Conservation (phyloP, 805 yeast species). For the Cyberlindnera sargentensis region DNA sequence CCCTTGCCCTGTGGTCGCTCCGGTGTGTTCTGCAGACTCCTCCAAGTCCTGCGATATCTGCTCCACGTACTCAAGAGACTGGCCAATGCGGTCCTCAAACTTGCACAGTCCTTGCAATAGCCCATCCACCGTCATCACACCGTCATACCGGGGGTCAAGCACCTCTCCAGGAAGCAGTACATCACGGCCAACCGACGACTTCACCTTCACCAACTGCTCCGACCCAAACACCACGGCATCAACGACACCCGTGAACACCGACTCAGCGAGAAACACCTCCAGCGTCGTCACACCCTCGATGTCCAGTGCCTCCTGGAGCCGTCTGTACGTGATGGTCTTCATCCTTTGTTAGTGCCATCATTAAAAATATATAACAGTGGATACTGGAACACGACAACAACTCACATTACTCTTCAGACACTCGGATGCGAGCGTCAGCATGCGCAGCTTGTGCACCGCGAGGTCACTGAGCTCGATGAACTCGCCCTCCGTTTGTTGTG, state of each 20-base stretch:
- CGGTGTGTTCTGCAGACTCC: background rate
- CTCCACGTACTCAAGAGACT: slow-evolving; percentile 3
- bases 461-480: slow-evolving; percentile 10
- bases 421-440: slow-evolving; percentile 16
- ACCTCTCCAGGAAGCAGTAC: slow-evolving; percentile 14
- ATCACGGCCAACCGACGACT: slow-evolving; percentile 19
- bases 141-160: background rate
- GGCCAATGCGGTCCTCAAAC: slow-evolving; percentile 11
- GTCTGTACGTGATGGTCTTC: slow-evolving; percentile 11
- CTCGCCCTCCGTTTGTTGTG: background rate
- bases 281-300: background rate
- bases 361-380: no score
- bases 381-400: background rate
- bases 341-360: no score
- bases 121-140: slow-evolving; percentile 5
- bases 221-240: slow-evolving; percentile 17
- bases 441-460: slow-evolving; percentile 16
- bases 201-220: slow-evolving; percentile 14
- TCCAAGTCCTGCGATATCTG: background rate
- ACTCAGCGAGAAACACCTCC: slow-evolving; percentile 7
- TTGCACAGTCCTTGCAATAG: slow-evolving; percentile 9
- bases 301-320: slow-evolving; percentile 8
- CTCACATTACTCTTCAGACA: slow-evolving; percentile 13
- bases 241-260: slow-evolving; percentile 11
- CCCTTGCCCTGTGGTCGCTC: no score